Percentiles rank a stretch among this genome's conserved stretches.
phyloP scores from a whole-genome alignment of 345 rosid species.

The Eucalyptus urophylla region DNA sequence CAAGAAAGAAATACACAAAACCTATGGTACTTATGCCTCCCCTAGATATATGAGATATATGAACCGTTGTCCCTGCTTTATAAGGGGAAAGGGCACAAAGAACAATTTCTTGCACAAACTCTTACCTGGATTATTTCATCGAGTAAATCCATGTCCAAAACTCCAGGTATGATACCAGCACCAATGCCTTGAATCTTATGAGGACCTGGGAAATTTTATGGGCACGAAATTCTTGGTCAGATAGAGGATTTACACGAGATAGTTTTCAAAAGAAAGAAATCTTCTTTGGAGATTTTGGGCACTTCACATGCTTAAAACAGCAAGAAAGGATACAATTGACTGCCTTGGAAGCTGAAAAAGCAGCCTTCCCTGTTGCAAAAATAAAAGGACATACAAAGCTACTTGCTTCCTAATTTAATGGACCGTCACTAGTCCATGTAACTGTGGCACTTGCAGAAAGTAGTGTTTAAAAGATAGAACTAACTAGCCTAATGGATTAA shows the following conservation, averaged over 20 bases:
- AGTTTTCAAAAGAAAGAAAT: neutral
- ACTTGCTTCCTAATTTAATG: neutral
- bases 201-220: constrained; percentile 16
- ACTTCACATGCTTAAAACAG: neutral
- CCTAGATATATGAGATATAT: neutral
- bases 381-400: neutral
- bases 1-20: neutral
- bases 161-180: constrained; percentile 49
- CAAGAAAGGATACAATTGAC: neutral
- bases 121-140: constrained; percentile 39
- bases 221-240: neutral
- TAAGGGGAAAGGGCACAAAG: neutral
- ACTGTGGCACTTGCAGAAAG: neutral
- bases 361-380: neutral
- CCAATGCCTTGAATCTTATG: constrained; percentile 65
- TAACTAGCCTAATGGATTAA: neutral
- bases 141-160: constrained; percentile 25
- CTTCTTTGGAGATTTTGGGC: neutral
- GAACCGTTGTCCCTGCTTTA: neutral
- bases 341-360: neutral
- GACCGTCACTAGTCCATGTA: neutral
- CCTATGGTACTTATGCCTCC: neutral
- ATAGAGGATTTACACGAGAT: neutral
- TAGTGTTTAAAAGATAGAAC: neutral
- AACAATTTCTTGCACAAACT: neutral